Evolutionary conservation across 2,329 filamentous ascomycete genomes (phyloP).

Genomic region (Paramyrothecium sp.): DNA sequence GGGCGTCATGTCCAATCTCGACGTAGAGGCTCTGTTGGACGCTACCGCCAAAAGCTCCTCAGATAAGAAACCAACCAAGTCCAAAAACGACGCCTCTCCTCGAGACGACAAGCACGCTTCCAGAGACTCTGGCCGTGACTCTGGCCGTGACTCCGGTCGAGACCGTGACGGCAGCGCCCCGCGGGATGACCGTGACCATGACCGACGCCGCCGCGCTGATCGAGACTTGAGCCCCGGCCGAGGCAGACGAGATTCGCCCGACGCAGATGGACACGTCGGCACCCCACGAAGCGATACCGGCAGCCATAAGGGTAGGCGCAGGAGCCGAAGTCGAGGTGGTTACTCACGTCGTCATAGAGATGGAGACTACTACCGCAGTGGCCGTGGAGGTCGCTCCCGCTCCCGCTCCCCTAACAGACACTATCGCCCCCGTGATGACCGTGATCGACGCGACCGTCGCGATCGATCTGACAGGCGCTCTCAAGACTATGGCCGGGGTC

Average conservation of each 20-base stretch:
- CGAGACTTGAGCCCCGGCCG: constrained; percentile 55
- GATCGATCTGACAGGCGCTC: constrained; percentile 52
- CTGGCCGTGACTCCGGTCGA: constrained; percentile 55
- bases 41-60: constrained; percentile 68
- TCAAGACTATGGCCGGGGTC: constrained; percentile 51
- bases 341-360: constrained; percentile 72
- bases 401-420: constrained; percentile 67
- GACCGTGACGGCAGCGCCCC: constrained; percentile 46
- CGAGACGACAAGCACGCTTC: constrained; percentile 38
- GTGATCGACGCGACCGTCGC: constrained; percentile 48
- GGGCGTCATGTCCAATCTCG: constrained; percentile 49
- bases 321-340: constrained; percentile 76
- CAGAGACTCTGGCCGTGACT: constrained; percentile 49
- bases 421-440: constrained; percentile 55
- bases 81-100: constrained; percentile 52
- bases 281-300: constrained; percentile 74
- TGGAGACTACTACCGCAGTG: constrained; percentile 66
- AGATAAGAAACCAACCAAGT: constrained; percentile 41
- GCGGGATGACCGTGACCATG: constrained; percentile 57
- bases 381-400: constrained; percentile 54
- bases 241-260: constrained; percentile 46
- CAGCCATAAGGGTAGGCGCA: constrained; percentile 78
- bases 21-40: constrained; percentile 90
- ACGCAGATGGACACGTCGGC: constrained; percentile 41
- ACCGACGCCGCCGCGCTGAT: constrained; percentile 46